Percentiles rank a stretch among this genome's conserved stretches.
Evolutionary conservation across 805 yeast species (phyloP).

Genomic region (Limtongia smithiae): DNA sequence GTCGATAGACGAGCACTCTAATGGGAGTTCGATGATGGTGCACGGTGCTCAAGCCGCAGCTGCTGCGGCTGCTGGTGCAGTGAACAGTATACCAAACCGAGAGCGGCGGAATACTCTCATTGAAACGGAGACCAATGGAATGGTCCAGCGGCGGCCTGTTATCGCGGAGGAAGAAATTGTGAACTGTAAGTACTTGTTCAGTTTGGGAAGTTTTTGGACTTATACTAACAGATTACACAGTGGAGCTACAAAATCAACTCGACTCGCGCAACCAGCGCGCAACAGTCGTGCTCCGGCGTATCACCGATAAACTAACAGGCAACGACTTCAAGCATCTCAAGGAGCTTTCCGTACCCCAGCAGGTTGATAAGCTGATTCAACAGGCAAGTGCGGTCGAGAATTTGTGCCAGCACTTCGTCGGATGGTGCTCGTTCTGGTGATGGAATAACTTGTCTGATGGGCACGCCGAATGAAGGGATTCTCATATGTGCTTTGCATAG

Average conservation of each 20-base stretch:
- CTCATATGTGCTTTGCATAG: no score
- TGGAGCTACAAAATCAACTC: conserved; percentile 60
- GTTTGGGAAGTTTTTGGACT: not conserved
- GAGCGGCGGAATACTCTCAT: conserved; percentile 22
- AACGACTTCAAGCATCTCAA: conserved; percentile 75
- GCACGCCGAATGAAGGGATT: no score
- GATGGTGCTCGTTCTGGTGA: conserved; percentile 99
- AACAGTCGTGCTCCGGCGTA: conserved; percentile 79
- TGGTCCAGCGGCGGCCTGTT: conserved; percentile 28
- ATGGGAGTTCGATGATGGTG: no score
- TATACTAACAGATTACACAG: conserved; percentile 19
- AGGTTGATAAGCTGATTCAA: conserved; percentile 88
- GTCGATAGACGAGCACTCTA: not conserved
- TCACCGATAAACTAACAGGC: conserved; percentile 89
- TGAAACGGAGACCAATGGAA: conserved; percentile 16
- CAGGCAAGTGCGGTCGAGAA: conserved; percentile 97
- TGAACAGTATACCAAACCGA: conserved; percentile 45
- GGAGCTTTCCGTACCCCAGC: conserved; percentile 77
- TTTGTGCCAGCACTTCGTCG: conserved; percentile 92
- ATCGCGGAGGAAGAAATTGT: conserved; percentile 75
- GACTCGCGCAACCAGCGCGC: conserved; percentile 87
- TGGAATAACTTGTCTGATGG: no score
- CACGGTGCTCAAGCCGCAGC: not conserved
- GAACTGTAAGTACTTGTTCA: conserved; percentile 32
- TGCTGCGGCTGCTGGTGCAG: conserved; percentile 1